These are phyloP conservation scores for Ophiostoma novo-ulmi DNA, from an alignment of 2,329 filamentous ascomycete genomes.

Conservation along the genomic window DNA sequence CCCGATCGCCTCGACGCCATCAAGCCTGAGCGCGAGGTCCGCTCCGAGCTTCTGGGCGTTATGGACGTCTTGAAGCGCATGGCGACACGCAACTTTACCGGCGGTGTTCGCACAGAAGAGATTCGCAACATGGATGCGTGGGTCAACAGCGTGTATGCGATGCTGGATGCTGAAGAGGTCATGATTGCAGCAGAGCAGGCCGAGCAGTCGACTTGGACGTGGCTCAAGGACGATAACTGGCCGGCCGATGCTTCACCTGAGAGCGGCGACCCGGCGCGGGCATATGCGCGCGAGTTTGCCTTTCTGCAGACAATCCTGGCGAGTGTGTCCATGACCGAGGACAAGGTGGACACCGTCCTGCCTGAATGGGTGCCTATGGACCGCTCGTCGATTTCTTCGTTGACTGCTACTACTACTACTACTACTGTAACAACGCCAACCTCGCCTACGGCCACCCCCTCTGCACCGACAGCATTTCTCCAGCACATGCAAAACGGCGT, in stretches of 20 bases:
- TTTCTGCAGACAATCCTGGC: conserved; percentile 69
- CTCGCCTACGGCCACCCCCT: neutral
- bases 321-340: conserved; percentile 28
- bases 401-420: conserved; percentile 28
- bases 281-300: conserved; percentile 71
- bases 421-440: conserved; percentile 32
- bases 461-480: conserved; percentile 65
- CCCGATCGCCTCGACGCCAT: conserved; percentile 81
- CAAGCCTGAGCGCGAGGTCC: conserved; percentile 78
- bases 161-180: conserved; percentile 71
- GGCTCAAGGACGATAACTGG: conserved; percentile 75
- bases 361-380: conserved; percentile 63
- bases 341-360: conserved; percentile 47
- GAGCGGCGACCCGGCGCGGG: conserved; percentile 40
- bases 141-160: conserved; percentile 70
- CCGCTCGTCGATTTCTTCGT: conserved; percentile 29
- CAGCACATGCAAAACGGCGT: conserved; percentile 70
- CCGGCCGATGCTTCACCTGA: conserved; percentile 29
- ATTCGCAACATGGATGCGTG: conserved; percentile 68
- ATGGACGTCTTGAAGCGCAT: conserved; percentile 90
- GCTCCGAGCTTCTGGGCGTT: conserved; percentile 75
- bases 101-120: conserved; percentile 75
- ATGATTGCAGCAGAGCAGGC: conserved; percentile 67
- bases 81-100: conserved; percentile 79
- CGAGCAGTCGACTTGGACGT: conserved; percentile 70